Evolutionary conservation across 2,329 filamentous ascomycete species (phyloP), one percentile per base, ranked within the genome.

Genomic region (Fusarium sp.): DNA sequence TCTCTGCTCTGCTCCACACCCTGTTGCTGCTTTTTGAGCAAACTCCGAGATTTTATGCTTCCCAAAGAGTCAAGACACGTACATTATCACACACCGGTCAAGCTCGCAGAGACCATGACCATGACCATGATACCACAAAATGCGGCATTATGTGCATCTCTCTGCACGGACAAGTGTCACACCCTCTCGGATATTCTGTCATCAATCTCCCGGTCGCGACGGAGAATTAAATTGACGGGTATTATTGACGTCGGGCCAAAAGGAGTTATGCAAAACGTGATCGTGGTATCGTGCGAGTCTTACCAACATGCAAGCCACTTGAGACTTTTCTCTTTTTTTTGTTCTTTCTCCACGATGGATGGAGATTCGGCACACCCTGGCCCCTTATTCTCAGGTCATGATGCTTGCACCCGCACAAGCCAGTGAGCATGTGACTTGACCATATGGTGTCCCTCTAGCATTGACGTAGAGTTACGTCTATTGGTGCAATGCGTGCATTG

Each of bases 371-470:
- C 61, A 52, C 71, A 63, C 73, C 69, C 75, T 39, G 48, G 61
- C 60, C 60, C 71, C 67, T 54, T 65, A 68, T 54, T 51, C 22
- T 59, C 45, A 58, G 18, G 55, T 7, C 32, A 50, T 52, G 55
- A 63, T 77, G 68, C 74, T 60, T 77, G 68, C 69, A 69, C 67
- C 76, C 76, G 75, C 76, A 75, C 76, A 70, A 69, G 71, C 72
- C 67, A 55, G 20, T 15, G 65, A 74, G 41, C 76, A 78, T 78
- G 76, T 78, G 76, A 78, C 73, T 48, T 66, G 55, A 28, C 41
- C 62, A 39, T 50, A 47, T 34, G 67, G 65, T 60, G 68, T 70
- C 72, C 30, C 58, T 52, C 39, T 55, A 67, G 41, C 47, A 57
- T 55, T 30, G 42, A 47, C 47, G 48, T 38, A 69, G 30, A 68